phyloP scores from a whole-genome alignment of 768 basidiomycete genomes.

The Hysterangium stoloniferum region DNA sequence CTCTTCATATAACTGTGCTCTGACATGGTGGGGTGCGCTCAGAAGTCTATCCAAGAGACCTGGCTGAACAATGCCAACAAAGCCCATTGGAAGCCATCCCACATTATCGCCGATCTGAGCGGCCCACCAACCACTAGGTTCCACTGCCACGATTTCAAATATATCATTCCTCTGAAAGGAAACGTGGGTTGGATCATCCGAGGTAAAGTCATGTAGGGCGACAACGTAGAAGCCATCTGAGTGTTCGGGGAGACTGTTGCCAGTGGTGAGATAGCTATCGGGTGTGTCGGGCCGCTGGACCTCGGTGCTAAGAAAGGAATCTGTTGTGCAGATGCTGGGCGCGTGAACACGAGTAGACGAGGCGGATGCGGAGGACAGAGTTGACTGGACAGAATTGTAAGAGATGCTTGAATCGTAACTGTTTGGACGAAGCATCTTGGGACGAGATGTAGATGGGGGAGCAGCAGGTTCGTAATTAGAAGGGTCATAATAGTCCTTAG shows the following conservation, averaged over 20 bases:
- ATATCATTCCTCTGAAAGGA: conserved; percentile 58
- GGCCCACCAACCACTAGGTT: conserved; percentile 77
- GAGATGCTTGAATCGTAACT: not conserved
- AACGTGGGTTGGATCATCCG: conserved; percentile 53
- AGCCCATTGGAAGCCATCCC: conserved; percentile 75
- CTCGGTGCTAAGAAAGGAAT: not conserved
- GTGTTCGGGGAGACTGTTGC: not conserved
- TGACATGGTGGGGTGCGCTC: conserved; percentile 35
- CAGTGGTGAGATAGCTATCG: not conserved
- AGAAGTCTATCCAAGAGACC: conserved; percentile 43
- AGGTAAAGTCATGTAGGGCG: conserved; percentile 61
- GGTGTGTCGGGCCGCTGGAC: not conserved
- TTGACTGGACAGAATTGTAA: not conserved
- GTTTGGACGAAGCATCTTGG: too few species aligned
- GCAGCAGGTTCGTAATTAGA: too few species aligned
- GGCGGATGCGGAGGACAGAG: not conserved
- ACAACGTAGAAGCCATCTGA: conserved; percentile 52
- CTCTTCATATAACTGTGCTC: conserved; percentile 38
- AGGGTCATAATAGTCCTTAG: too few species aligned
- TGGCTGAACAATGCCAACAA: conserved; percentile 47
- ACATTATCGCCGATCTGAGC: conserved; percentile 47
- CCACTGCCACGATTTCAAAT: conserved; percentile 57
- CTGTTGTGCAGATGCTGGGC: conserved; percentile 1
- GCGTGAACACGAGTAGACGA: not conserved
- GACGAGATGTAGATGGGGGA: too few species aligned